phyloP scores from a whole-genome alignment of 2,329 filamentous ascomycete genomes.

The Apiospora koreana region DNA sequence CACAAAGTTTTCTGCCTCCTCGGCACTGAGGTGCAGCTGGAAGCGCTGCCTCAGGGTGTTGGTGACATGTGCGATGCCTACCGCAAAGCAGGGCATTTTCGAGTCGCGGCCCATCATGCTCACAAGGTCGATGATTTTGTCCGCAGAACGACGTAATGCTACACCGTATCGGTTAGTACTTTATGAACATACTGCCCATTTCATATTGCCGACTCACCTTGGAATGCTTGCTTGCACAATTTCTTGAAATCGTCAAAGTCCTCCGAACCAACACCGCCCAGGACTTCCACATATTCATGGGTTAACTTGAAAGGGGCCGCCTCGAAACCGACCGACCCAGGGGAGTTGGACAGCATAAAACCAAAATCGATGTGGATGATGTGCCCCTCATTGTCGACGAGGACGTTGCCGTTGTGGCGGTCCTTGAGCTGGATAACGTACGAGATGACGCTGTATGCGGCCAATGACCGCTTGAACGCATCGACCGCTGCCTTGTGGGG shows the following conservation, averaged over 20 bases:
- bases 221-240: slow-evolving; percentile 81
- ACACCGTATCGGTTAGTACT: slow-evolving; percentile 14
- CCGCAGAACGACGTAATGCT: slow-evolving; percentile 76
- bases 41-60: slow-evolving; percentile 72
- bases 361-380: slow-evolving; percentile 90
- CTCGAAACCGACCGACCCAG: slow-evolving; percentile 82
- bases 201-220: slow-evolving; percentile 53
- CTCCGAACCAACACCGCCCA: slow-evolving; percentile 70
- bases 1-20: slow-evolving; percentile 80
- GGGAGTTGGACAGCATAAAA: slow-evolving; percentile 87
- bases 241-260: slow-evolving; percentile 77
- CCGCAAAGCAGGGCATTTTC: slow-evolving; percentile 82
- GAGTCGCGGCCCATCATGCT: slow-evolving; percentile 83
- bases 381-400: slow-evolving; percentile 83
- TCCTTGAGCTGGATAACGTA: slow-evolving; percentile 86
- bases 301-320: slow-evolving; percentile 86
- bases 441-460: slow-evolving; percentile 82
- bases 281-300: slow-evolving; percentile 81
- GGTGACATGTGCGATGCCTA: slow-evolving; percentile 71
- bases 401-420: slow-evolving; percentile 82
- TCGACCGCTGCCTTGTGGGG: slow-evolving; percentile 72
- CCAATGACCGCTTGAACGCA: slow-evolving; percentile 79
- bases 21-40: slow-evolving; percentile 78
- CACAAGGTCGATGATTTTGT: slow-evolving; percentile 79
- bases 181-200: background rate